A percentile compares a stretch with the other conserved stretches of the same genome.
These are phyloP conservation scores for Astraeus odoratus DNA, from an alignment of 768 basidiomycete genomes.

Conservation along the genomic window DNA sequence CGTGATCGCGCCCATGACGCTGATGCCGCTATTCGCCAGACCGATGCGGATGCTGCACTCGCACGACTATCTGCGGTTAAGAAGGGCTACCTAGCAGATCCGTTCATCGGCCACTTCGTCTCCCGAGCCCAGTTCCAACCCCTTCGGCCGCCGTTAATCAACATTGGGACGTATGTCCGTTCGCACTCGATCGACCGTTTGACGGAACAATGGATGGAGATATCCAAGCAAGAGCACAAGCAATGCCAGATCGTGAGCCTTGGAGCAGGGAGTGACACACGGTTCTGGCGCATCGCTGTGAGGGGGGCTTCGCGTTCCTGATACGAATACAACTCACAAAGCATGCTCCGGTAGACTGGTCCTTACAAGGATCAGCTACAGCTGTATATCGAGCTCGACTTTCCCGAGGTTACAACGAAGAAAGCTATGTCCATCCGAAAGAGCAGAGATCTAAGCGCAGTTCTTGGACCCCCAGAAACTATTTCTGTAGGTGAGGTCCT, in stretches of 20 bases:
- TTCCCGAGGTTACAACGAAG: slow-evolving; percentile 73
- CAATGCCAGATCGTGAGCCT: slow-evolving; percentile 85
- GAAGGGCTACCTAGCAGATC: slow-evolving; percentile 74
- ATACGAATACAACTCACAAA: slow-evolving; percentile 7
- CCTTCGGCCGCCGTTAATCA: slow-evolving; percentile 79
- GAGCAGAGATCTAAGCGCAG: slow-evolving; percentile 36
- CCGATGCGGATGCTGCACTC: slow-evolving; percentile 76
- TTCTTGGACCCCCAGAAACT: slow-evolving; percentile 15
- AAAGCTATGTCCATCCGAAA: slow-evolving; percentile 80
- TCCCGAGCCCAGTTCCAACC: slow-evolving; percentile 57
- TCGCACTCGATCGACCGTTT: slow-evolving; percentile 74
- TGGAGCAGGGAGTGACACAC: slow-evolving; percentile 92
- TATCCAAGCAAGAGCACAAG: slow-evolving; percentile 35
- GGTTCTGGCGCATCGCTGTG: slow-evolving; percentile 89
- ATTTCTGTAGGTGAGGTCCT: slow-evolving; percentile 9
- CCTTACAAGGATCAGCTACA: slow-evolving; percentile 40
- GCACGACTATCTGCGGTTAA: slow-evolving; percentile 83
- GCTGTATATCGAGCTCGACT: slow-evolving; percentile 85
- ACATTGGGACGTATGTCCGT: slow-evolving; percentile 88
- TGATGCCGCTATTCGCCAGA: slow-evolving; percentile 64
- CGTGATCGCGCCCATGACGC: slow-evolving; percentile 30
- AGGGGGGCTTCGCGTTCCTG: slow-evolving; percentile 23
- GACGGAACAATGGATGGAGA: slow-evolving; percentile 56
- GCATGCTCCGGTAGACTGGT: slow-evolving; percentile 43
- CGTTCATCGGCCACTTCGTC: slow-evolving; percentile 62